Base-by-base conservation (phyloP, 495 filamentous ascomycete species). In the Rhizodiscina lignyota region DNA sequence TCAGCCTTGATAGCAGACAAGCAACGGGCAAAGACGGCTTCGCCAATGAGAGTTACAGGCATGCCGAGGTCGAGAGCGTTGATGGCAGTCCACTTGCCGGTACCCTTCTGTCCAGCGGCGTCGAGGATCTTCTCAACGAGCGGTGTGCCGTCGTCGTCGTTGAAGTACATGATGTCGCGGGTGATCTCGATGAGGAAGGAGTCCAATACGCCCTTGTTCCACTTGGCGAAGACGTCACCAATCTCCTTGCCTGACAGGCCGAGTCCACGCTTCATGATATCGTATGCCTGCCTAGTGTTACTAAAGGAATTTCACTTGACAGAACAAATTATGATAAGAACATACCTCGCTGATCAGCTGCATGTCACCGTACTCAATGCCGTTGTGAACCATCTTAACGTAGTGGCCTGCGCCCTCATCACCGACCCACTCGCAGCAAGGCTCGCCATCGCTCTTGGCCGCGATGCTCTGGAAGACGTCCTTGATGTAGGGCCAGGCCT, bases 351-450 rank as follows among this genome's bases (percentile, higher is more conserved):
- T 91, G 60, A 97, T 97, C 56, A 97, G 67, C 71, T 97, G 89
- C 89, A 97, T 97, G 63, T 97, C 89, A 77, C 89, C 89, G 56
- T 97, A 97, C 66, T 97, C 89, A 53, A 97, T 97, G 72, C 89
- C 89, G 60, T 97, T 97, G 77, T 97, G 89, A 40, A 97, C 89
- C 91, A 97, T 97, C 79, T 97, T 97, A 67, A 97, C 86, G 70
- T 94, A 97, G 73, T 97, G 89, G 41, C 89, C 89, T 55, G 89
- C 77, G 70, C 89, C 89, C 58, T 94, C 85, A 67, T 97, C 89
- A 68, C 89, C 89, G 47, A 96, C 89, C 89, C 89, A 97, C 62
- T 97, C 86, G 57, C 89, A 97, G 73, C 89, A 97, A 29, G 89
- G 60, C 70, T 97, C 91, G 43, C 75, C 77, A 48, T 94, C 86